Conservation (phyloP, 805 yeast species). For the Metschnikowia kunwiensis region DNA sequence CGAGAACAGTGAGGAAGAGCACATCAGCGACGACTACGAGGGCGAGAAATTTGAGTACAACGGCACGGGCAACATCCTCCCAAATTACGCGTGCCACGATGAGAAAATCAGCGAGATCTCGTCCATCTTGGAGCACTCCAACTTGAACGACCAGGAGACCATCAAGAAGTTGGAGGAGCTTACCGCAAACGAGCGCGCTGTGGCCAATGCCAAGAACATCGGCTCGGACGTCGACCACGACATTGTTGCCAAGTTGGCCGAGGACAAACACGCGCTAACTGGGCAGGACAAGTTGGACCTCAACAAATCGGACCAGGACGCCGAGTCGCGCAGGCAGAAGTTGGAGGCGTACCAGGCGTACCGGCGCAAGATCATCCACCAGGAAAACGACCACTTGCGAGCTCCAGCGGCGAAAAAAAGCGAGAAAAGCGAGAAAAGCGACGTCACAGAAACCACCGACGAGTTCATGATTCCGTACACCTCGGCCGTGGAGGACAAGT, state of each 20-base stretch:
- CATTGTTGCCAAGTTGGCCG: constrained; percentile 30
- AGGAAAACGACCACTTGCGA: constrained; percentile 42
- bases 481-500: constrained; percentile 60
- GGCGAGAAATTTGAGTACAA: constrained; percentile 56
- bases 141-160: constrained; percentile 43
- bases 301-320: constrained; percentile 45
- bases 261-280: constrained; percentile 38
- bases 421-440: constrained; percentile 4
- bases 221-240: constrained; percentile 37
- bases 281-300: constrained; percentile 45
- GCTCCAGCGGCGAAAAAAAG: constrained; percentile 1
- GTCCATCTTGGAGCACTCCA: constrained; percentile 36
- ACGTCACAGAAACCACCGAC: constrained; percentile 11
- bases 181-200: constrained; percentile 56
- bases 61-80: constrained; percentile 57
- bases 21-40: constrained; percentile 55
- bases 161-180: constrained; percentile 53
- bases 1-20: constrained; percentile 56
- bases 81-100: constrained; percentile 51
- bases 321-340: constrained; percentile 46
- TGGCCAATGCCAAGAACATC: constrained; percentile 52
- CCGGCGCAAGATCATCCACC: constrained; percentile 58
- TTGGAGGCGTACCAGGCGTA: constrained; percentile 57
- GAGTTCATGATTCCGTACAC: constrained; percentile 59
- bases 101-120: constrained; percentile 40